Base-by-base conservation (phyloP, 2,329 filamentous ascomycete genomes). In the Phoma sp. region DNA sequence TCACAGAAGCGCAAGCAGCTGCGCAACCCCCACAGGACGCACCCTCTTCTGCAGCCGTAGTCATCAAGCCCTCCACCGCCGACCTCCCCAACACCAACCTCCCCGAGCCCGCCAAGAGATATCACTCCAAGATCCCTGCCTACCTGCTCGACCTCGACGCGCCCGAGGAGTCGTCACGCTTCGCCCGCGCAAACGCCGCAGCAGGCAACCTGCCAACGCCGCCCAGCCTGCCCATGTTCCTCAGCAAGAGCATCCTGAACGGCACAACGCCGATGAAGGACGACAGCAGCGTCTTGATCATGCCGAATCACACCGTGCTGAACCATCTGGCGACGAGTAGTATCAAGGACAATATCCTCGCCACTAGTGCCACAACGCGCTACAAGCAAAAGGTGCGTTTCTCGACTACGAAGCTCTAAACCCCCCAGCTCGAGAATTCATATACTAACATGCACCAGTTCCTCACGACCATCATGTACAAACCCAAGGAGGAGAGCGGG, bases 251-350 rank as follows among this genome's bases (percentile, higher is more conserved):
- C 29, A 97, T 99, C 56, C 79, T 99, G 62, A 99, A 99, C 74
- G 91, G 91, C 43, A 88, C 88, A 2, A 92, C 91, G 24, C 88
- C 94, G 6, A 92, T 96, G 83, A 98, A 98, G 80, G 95, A 99
- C 74, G 95, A 99, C 77, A 96, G 94, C 76, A 97, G 93, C 77
- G 95, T 99, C 58, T 80, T 99, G 61, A 95, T 92, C 64, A 94
- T 97, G 84, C 95, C 95, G 13, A 99, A 98, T 69, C 94, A 99
- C 71, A 97, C 95, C 0, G 92, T 98, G 29, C 80, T 99, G 60
- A 99, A 99, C 65, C 95, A 99, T 75, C 81, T 99, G 65, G 94
- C 94, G 43, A 99, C 95, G 3, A 98, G 94, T 76, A 97, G 93
- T 75, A 99, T 99, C 76, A 97, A 96, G 80, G 92, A 96, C 65